Evolutionary conservation across 768 basidiomycete genomes (phyloP).

Genomic region (Boletus reticulatus): DNA sequence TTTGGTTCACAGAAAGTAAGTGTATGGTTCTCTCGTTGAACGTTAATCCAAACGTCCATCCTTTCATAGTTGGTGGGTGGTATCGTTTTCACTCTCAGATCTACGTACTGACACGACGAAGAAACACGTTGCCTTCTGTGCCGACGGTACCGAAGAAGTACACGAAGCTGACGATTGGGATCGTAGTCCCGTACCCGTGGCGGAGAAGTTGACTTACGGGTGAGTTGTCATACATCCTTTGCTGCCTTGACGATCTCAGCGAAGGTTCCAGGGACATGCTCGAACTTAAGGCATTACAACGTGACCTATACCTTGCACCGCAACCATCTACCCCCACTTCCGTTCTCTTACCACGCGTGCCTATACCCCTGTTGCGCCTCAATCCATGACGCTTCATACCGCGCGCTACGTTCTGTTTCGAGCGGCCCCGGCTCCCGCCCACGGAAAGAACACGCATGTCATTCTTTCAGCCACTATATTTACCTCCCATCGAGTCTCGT

Average conservation of each 20-base stretch:
- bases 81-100: not conserved
- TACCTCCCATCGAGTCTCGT: no score
- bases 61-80: conserved; percentile 12
- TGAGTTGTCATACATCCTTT: conserved; percentile 38
- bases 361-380: conserved; percentile 63
- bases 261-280: conserved; percentile 49
- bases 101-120: conserved; percentile 6
- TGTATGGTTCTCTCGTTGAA: not conserved
- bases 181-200: conserved; percentile 66
- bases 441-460: no score
- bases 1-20: conserved; percentile 16
- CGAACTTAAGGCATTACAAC: conserved; percentile 68
- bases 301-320: conserved; percentile 56
- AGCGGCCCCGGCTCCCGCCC: no score
- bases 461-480: no score
- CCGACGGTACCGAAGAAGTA: conserved; percentile 53
- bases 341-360: conserved; percentile 50
- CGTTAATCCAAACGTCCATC: not conserved
- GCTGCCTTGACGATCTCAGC: not conserved
- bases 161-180: conserved; percentile 78
- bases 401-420: no score
- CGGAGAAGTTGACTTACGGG: conserved; percentile 63
- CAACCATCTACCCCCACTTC: conserved; percentile 45
- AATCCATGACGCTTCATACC: conserved; percentile 24
- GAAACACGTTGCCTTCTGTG: conserved; percentile 66